Conservation (phyloP, 1,284 basidiomycete genomes). For the Leccinum laetum region DNA sequence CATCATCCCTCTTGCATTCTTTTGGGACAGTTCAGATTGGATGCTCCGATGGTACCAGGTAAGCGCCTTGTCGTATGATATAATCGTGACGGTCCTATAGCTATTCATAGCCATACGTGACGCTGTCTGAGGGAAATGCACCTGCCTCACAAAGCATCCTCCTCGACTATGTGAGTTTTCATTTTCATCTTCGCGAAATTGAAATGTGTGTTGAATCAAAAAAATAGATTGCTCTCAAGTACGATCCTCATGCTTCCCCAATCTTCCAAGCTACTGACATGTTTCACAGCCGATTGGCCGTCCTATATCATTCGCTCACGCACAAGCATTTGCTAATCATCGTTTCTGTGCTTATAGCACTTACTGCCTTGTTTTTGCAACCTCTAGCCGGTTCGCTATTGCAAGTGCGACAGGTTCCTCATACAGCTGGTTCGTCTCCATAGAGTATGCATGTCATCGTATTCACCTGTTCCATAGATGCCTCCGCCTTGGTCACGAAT, state of each 20-base stretch:
- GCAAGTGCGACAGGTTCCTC: slow-evolving; percentile 43
- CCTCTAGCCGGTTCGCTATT: slow-evolving; percentile 60
- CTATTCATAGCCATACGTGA: slow-evolving; percentile 50
- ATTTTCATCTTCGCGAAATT: neutral
- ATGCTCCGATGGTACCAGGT: slow-evolving; percentile 51
- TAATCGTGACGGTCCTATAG: slow-evolving; percentile 18
- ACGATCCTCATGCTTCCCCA: neutral
- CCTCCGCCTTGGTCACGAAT: slow-evolving; percentile 39
- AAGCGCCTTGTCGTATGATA: slow-evolving; percentile 15
- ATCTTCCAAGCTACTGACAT: slow-evolving; percentile 8
- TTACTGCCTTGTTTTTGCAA: slow-evolving; percentile 46
- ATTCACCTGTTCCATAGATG: slow-evolving; percentile 29
- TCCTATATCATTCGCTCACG: slow-evolving; percentile 41
- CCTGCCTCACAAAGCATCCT: slow-evolving; percentile 55
- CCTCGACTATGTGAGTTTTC: slow-evolving; percentile 56
- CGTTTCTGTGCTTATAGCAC: slow-evolving; percentile 45
- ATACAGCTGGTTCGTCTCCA: slow-evolving; percentile 35
- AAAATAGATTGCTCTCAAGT: slow-evolving; percentile 47
- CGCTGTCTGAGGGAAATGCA: slow-evolving; percentile 49
- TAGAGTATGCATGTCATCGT: neutral
- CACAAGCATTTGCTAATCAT: slow-evolving; percentile 53
- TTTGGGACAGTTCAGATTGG: slow-evolving; percentile 51
- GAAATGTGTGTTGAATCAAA: neutral
- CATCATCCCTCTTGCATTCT: slow-evolving; percentile 35
- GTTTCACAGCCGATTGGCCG: slow-evolving; percentile 32